Evolutionary conservation across 139 green algal genomes (phyloP).

Genomic region (Chlorella sorokiniana): DNA sequence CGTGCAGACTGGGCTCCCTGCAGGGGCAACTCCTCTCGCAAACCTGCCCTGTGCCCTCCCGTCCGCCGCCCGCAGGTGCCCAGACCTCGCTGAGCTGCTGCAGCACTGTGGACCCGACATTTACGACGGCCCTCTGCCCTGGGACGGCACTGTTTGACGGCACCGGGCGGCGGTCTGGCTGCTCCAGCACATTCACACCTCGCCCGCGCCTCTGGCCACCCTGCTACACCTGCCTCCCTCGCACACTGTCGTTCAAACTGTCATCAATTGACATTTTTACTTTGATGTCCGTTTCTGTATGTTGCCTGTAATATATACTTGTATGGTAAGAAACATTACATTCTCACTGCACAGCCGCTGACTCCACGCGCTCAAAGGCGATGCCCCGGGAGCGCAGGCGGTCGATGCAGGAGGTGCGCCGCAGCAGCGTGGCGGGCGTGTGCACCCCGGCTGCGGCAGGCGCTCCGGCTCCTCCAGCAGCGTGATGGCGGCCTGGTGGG

Average conservation of each 20-base stretch:
- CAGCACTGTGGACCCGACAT: constrained; percentile 50
- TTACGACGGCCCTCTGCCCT: constrained; percentile 23
- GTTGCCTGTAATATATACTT: too few relatives aligned
- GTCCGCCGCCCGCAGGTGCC: constrained; percentile 2
- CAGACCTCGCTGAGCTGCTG: constrained; percentile 57
- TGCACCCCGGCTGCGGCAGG: constrained; percentile 31
- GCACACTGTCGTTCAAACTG: too few relatives aligned
- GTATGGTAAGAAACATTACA: neutral
- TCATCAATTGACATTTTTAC: neutral
- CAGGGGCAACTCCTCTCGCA: neutral
- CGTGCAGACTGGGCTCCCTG: too few relatives aligned
- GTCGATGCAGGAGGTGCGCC: constrained; percentile 41
- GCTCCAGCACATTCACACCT: too few relatives aligned
- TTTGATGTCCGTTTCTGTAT: neutral
- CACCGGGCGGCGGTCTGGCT: neutral
- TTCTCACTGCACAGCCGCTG: neutral
- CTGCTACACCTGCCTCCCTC: too few relatives aligned
- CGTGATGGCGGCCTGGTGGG: constrained; percentile 45
- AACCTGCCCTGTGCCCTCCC: neutral
- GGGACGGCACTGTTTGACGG: constrained; percentile 15
- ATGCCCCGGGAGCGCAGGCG: constrained; percentile 43
- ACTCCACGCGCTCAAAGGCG: constrained; percentile 27
- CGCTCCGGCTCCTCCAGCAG: constrained; percentile 55
- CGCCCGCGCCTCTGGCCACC: too few relatives aligned
- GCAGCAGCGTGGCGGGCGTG: constrained; percentile 41